These are phyloP conservation scores for Penicillium egyptiacum DNA, from an alignment of 495 filamentous ascomycete species.

Conservation along the genomic window DNA sequence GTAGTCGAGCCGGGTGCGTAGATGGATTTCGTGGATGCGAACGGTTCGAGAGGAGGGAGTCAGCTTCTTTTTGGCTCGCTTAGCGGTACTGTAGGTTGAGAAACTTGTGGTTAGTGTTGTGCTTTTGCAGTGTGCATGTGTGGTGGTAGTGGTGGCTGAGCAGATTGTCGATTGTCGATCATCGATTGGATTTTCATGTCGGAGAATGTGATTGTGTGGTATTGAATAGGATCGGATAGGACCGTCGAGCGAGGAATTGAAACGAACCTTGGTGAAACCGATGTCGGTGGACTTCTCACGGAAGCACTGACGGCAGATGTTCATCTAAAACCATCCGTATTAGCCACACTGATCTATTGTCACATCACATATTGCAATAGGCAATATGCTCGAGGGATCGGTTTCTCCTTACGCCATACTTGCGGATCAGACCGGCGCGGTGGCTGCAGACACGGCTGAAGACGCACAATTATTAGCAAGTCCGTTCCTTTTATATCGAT, in stretches of 20 bases:
- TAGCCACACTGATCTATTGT: slow-evolving; percentile 17
- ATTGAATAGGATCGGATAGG: slow-evolving; percentile 2
- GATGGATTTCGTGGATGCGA: slow-evolving; percentile 37
- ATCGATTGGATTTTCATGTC: background rate
- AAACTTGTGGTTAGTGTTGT: slow-evolving; percentile 15
- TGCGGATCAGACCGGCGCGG: slow-evolving; percentile 94
- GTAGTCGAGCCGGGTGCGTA: slow-evolving; percentile 25
- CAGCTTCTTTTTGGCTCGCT: slow-evolving; percentile 35
- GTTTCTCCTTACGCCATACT: slow-evolving; percentile 82
- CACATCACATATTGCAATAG: background rate
- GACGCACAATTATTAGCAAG: slow-evolving; percentile 29
- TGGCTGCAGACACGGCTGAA: slow-evolving; percentile 93
- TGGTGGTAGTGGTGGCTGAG: background rate
- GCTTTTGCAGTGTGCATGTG: background rate
- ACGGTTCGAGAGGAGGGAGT: slow-evolving; percentile 36
- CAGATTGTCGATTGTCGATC: background rate
- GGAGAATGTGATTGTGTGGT: background rate
- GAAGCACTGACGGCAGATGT: slow-evolving; percentile 99
- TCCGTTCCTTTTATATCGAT: slow-evolving; percentile 14
- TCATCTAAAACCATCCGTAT: slow-evolving; percentile 52
- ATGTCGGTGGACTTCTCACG: slow-evolving; percentile 94
- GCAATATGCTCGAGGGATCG: background rate
- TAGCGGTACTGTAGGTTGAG: slow-evolving; percentile 52
- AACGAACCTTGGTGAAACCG: slow-evolving; percentile 88
- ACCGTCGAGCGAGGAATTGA: slow-evolving; percentile 6